Base-by-base conservation (phyloP, 805 yeast species). In the Saccharomycopsis fermentans region DNA sequence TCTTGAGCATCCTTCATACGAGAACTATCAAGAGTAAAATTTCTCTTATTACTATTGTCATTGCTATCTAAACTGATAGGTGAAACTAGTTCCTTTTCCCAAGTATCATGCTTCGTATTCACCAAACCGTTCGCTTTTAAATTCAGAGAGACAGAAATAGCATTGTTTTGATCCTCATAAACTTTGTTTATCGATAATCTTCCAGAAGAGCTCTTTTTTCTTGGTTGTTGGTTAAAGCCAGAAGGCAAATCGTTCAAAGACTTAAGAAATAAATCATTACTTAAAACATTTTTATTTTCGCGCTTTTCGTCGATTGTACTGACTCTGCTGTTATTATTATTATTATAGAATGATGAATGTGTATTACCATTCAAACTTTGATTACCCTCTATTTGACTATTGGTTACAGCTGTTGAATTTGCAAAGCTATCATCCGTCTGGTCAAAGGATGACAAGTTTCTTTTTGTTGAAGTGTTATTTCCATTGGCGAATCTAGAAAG, bases 61-160 rank as follows among this genome's bases (percentile, higher is more conserved):
- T 21, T 19, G 29, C 54, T 51, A 32, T 52, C 58, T 9, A 56
- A 32, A 32, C 58, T 56, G 9, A 56, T 47, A 9, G 58, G 58
- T 14, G 58, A 55, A 6, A 36, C 26, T 29, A 47, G 11, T 32
- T n/a, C 39, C 29, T 35, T 19, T 29, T 55, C 48, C n/a, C 12
- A 1, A 19, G 11, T 19, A 26, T 34, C 9, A 24, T 24, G 8
- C 12, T 24, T 16, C 17, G n/a, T 11, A 29, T 26, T 51, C 16
- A 54, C 19, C 16, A 48, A 40, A 40, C 34, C 32, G 32, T 54
- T 54, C 34, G 36, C 29, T 14, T 48, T 54, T 17, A 48, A 27
- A 6, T 40, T 39, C 29, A 54, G 52, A 2, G 56, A 48, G 14
- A 54, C n/a, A 4, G 40, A 39, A 36, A 26, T 27, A 19, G 48